Evolutionary conservation across 106 monocot species (phyloP), one percentile per base, ranked within the genome.

Genomic region (Cymbidium sinense): DNA sequence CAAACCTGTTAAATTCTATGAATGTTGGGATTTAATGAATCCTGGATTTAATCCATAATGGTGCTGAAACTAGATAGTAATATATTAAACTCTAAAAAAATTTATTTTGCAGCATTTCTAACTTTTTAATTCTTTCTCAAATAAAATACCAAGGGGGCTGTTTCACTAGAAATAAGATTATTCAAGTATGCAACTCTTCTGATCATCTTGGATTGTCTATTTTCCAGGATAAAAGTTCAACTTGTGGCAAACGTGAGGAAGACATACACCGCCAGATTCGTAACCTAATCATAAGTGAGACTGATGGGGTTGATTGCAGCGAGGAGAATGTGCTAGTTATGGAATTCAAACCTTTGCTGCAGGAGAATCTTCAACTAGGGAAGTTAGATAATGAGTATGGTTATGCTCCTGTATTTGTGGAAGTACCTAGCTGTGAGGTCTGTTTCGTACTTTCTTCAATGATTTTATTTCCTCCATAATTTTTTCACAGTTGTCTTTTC

Each of bases 241-340:
- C 76, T 36, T 84, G 81, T 67, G 84, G 84, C 21, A 79, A 80
- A 47, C 76, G 82, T 4, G 80, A 74, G 73, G 82, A 88, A 74
- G 84, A 85, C 61, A 85, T 85, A 74, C 31, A 75, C 12, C 76
- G 73, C 30, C 85, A 85, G 50, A 78, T 88, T 43, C 82, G 36
- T 41, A 74, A 82, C 77, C 67, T 87, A 19, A 81, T 77, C 50
- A 80, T 64, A 3, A 61, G 77, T 62, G 85, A 85, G 23, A 17
- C 50, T 31, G 65, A 71, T 55, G 70, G 67, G 35, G 50, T 28
- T 54, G 67, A 78, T 75, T 47, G 73, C 29, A 20, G 5, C 28
- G 75, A 62, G 82, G 73, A 82, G 43, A 27, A 54, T 34, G 77
- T 77, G 54, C 71, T 50, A 72, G 13, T 73, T 65, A 4, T 73